Percentiles rank a stretch among this genome's conserved stretches.
These are phyloP conservation scores for Ulvella scutata DNA, from an alignment of 139 green algal genomes.

Conservation along the genomic window DNA sequence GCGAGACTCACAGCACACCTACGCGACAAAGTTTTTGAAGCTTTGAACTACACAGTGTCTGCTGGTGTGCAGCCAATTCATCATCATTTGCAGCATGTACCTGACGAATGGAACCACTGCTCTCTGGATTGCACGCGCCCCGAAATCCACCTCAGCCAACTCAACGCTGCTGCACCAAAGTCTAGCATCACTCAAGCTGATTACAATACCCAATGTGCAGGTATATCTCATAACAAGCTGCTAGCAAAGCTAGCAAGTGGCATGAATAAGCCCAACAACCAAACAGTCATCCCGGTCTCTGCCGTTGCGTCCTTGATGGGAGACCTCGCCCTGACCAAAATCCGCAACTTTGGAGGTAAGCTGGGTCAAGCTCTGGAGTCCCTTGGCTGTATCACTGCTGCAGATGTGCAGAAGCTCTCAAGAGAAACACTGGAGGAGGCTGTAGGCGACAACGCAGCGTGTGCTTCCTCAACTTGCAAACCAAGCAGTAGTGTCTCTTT, in stretches of 20 bases:
- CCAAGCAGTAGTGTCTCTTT: too few species aligned
- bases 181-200: too few species aligned
- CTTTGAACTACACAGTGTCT: background rate
- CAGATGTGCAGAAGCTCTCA: conserved; percentile 15
- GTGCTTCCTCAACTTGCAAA: too few species aligned
- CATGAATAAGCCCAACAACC: conserved; percentile 74
- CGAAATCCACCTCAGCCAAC: too few species aligned
- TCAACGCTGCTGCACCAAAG: too few species aligned
- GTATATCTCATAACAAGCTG: conserved; percentile 70
- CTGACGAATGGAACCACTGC: too few species aligned
- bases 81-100: too few species aligned
- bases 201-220: too few species aligned
- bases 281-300: conserved; percentile 58
- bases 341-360: conserved; percentile 78
- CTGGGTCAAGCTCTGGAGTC: conserved; percentile 40
- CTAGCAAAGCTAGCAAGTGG: conserved; percentile 74
- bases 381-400: conserved; percentile 39
- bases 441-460: background rate
- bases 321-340: conserved; percentile 63
- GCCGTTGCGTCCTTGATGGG: conserved; percentile 40
- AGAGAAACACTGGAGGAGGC: conserved; percentile 12
- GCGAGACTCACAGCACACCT: conserved; percentile 23
- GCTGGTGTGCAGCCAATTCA: background rate
- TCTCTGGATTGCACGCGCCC: too few species aligned
- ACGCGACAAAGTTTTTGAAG: background rate